A percentile compares a stretch with the other conserved stretches of the same genome.
phyloP scores from a whole-genome alignment of 1,139 yeast genomes.

The Groenewaldozyma auringiensis region DNA sequence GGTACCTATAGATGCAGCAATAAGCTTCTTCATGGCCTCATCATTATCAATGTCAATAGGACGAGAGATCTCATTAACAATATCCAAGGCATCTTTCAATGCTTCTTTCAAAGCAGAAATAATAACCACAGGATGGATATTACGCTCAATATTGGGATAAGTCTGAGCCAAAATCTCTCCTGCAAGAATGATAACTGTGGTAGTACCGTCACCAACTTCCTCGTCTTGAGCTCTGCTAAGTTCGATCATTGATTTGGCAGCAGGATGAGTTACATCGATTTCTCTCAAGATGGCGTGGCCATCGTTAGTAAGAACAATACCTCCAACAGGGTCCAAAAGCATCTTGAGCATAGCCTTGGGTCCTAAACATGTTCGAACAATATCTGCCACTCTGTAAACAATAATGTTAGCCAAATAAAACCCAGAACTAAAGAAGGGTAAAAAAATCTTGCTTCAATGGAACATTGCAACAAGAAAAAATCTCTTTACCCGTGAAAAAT shows the following conservation, averaged over 20 bases:
- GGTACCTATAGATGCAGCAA: constrained; percentile 91
- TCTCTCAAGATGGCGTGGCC: constrained; percentile 91
- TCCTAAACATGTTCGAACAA: constrained; percentile 96
- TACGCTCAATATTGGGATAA: constrained; percentile 84
- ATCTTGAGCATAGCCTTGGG: constrained; percentile 98
- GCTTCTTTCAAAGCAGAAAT: constrained; percentile 93
- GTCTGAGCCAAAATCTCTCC: constrained; percentile 96
- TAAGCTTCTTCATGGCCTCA: constrained; percentile 76
- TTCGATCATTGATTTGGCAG: constrained; percentile 98
- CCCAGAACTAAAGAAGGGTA: too few species aligned
- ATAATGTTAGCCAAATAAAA: too few species aligned
- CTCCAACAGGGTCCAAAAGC: constrained; percentile 98
- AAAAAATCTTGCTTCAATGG: too few species aligned
- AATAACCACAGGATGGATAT: constrained; percentile 93
- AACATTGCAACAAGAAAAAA: too few species aligned
- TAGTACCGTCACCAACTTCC: constrained; percentile 98
- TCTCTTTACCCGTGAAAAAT: too few species aligned
- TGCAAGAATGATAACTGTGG: constrained; percentile 83
- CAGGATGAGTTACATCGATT: constrained; percentile 92
- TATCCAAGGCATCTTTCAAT: constrained; percentile 78
- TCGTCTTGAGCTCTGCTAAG: constrained; percentile 96
- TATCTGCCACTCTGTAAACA: constrained; percentile 66
- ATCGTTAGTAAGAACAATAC: constrained; percentile 93
- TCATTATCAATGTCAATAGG: constrained; percentile 83
- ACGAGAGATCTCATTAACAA: constrained; percentile 74